Evolutionary conservation across 208 protist species (phyloP).

Genomic region (Crithidia acanthocephali): DNA sequence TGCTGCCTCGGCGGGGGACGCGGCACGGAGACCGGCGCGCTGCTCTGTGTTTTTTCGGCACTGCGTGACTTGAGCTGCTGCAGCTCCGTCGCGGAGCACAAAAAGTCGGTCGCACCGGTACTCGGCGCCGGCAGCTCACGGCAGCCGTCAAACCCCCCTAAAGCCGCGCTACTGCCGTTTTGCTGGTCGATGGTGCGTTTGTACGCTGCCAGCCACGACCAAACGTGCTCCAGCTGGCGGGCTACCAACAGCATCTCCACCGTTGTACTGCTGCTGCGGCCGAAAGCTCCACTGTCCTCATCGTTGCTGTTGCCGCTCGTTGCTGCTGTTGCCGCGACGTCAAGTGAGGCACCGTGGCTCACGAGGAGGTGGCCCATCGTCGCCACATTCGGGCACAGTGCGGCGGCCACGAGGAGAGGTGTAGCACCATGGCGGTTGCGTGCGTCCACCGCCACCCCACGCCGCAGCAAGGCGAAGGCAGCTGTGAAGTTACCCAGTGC

Average conservation of each 20-base stretch:
- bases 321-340: neutral
- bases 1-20: conserved; percentile 5
- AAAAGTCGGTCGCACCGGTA: neutral
- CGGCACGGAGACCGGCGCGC: neutral
- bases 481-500: conserved; percentile 45
- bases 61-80: neutral
- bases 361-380: conserved; percentile 48
- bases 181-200: neutral
- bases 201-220: conserved; percentile 14
- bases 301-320: neutral
- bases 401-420: conserved; percentile 65
- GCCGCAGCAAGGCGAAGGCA: conserved; percentile 40
- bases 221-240: conserved; percentile 25
- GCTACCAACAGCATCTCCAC: conserved; percentile 40
- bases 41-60: neutral
- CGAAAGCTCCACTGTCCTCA: too few species aligned
- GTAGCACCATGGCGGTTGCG: conserved; percentile 53
- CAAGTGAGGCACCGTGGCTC: conserved; percentile 50
- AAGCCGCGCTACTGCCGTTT: neutral
- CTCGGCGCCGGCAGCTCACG: neutral
- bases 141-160: neutral
- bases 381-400: conserved; percentile 40
- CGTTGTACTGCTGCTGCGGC: neutral
- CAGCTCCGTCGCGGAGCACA: conserved; percentile 2
- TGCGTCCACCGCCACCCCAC: conserved; percentile 41